Percentiles rank a stretch among this genome's conserved stretches.
These are phyloP conservation scores for Azolla pinnata DNA, from an alignment of 75 land plant genomes.

Conservation along the genomic window DNA sequence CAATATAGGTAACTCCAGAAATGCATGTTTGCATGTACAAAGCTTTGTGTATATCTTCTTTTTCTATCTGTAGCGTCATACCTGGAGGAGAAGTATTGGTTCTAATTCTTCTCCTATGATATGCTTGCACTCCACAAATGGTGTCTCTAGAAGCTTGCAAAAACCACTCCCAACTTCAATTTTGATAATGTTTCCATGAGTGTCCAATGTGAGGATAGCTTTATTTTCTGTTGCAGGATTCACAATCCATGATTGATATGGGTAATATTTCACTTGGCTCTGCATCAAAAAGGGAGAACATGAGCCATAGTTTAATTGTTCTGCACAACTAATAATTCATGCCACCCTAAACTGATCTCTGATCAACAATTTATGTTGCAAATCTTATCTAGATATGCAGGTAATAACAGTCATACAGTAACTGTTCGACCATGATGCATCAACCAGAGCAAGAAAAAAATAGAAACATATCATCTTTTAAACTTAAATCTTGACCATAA, in stretches of 20 bases:
- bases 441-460: too few species aligned
- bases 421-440: too few species aligned
- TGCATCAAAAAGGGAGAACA: background rate
- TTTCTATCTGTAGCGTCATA: too few species aligned
- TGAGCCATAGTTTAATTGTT: background rate
- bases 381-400: too few species aligned
- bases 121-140: constrained; percentile 16
- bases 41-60: too few species aligned
- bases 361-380: too few species aligned
- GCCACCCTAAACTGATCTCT: too few species aligned
- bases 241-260: constrained; percentile 23
- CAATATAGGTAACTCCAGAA: too few species aligned
- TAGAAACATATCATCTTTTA: too few species aligned
- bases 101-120: constrained; percentile 17
- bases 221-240: constrained; percentile 21
- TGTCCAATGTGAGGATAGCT: constrained; percentile 17
- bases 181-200: constrained; percentile 3
- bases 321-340: background rate
- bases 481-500: too few species aligned
- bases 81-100: constrained; percentile 27
- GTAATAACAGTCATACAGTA: too few species aligned
- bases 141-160: constrained; percentile 28
- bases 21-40: too few species aligned
- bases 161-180: constrained; percentile 29
- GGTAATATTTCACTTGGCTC: constrained; percentile 29